These are phyloP conservation scores for Magnolia changhungtana DNA, from an alignment of 164 flowering plant species.

Conservation along the genomic window DNA sequence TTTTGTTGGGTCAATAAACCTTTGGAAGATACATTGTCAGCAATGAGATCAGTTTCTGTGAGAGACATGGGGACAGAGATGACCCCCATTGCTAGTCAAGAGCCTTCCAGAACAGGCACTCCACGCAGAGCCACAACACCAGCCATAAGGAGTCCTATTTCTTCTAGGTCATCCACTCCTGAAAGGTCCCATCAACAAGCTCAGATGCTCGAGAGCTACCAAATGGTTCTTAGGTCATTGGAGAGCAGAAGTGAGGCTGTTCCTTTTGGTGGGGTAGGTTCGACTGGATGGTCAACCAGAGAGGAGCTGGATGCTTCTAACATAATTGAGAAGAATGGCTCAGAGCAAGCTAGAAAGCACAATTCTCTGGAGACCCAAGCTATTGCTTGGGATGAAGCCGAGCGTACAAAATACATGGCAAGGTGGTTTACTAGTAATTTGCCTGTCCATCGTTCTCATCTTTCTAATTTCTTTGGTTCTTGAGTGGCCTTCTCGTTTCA, in stretches of 20 bases:
- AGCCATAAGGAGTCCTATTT: slow-evolving; percentile 59
- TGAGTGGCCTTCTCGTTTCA: neutral
- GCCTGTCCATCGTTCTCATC: neutral
- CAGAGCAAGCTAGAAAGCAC: slow-evolving; percentile 37
- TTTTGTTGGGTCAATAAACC: slow-evolving; percentile 58
- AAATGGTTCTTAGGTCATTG: slow-evolving; percentile 14
- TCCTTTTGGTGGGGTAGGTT: slow-evolving; percentile 20
- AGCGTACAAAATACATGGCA: slow-evolving; percentile 84
- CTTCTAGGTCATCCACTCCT: slow-evolving; percentile 72
- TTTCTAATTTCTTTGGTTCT: slow-evolving; percentile 2
- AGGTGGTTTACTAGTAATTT: slow-evolving; percentile 43
- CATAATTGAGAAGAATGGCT: slow-evolving; percentile 17
- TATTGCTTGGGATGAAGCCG: slow-evolving; percentile 96
- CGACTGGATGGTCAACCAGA: slow-evolving; percentile 22
- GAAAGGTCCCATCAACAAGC: slow-evolving; percentile 39
- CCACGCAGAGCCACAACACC: slow-evolving; percentile 75
- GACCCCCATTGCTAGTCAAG: slow-evolving; percentile 92
- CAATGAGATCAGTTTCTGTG: slow-evolving; percentile 62
- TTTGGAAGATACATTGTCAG: slow-evolving; percentile 29
- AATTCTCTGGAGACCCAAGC: slow-evolving; percentile 68
- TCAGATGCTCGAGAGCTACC: slow-evolving; percentile 31
- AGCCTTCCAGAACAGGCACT: slow-evolving; percentile 87
- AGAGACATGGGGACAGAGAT: slow-evolving; percentile 99
- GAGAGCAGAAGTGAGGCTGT: slow-evolving; percentile 32
- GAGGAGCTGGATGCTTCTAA: slow-evolving; percentile 25